Conservation (phyloP, 2,329 filamentous ascomycete species). For the Penicillium sp. region DNA sequence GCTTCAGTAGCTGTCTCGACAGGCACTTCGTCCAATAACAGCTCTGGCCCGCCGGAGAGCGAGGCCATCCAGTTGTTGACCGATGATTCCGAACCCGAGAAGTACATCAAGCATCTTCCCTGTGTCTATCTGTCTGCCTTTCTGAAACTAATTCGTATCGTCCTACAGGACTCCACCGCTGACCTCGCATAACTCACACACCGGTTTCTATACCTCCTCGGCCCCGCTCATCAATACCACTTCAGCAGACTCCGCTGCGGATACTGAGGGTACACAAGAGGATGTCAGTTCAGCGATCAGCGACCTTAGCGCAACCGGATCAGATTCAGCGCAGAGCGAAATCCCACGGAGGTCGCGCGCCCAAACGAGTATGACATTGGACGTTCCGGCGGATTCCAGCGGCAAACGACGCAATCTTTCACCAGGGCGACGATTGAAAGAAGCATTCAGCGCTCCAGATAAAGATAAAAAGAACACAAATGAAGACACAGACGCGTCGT, state of each 20-base stretch:
- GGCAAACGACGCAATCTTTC: conserved; percentile 63
- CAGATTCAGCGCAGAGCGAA: conserved; percentile 47
- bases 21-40: conserved; percentile 25
- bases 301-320: conserved; percentile 31
- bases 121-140: neutral
- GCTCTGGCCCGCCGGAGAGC: conserved; percentile 18
- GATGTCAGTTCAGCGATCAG: conserved; percentile 31
- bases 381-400: conserved; percentile 34
- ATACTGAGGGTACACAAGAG: conserved; percentile 31
- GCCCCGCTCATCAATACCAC: conserved; percentile 65
- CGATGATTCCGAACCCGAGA: conserved; percentile 42
- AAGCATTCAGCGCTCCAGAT: conserved; percentile 59
- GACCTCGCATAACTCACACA: conserved; percentile 62
- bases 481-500: conserved; percentile 49
- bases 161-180: conserved; percentile 46
- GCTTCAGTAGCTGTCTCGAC: conserved; percentile 6
- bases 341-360: conserved; percentile 26
- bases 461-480: conserved; percentile 53
- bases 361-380: conserved; percentile 30
- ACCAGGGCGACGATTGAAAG: conserved; percentile 68
- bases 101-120: conserved; percentile 27
- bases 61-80: conserved; percentile 33
- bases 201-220: conserved; percentile 67
- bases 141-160: neutral
- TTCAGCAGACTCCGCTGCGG: conserved; percentile 41